Percentiles rank a stretch among this genome's conserved stretches.
Conservation (phyloP, 2,329 filamentous ascomycete species). For the Diaporthe sp. region DNA sequence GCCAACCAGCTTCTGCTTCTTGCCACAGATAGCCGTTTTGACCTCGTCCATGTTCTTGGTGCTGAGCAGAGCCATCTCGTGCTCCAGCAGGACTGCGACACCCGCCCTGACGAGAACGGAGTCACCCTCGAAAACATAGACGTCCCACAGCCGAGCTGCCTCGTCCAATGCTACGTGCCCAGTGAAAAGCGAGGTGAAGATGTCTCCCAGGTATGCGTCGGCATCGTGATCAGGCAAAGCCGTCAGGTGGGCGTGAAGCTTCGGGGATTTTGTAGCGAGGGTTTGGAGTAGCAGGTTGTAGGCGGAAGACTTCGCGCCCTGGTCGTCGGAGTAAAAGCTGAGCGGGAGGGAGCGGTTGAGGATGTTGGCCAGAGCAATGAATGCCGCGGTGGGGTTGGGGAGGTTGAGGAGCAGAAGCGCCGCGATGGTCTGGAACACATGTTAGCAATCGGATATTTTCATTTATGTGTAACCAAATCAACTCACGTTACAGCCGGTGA, state of each 20-base stretch:
- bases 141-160: conserved; percentile 81
- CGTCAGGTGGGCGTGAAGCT: conserved; percentile 74
- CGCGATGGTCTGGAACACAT: conserved; percentile 70
- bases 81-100: conserved; percentile 72
- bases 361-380: conserved; percentile 80
- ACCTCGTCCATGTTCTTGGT: conserved; percentile 60
- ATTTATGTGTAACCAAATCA: conserved; percentile 37
- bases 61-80: conserved; percentile 65
- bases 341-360: conserved; percentile 82
- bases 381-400: conserved; percentile 71
- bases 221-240: conserved; percentile 60
- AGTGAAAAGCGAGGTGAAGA: conserved; percentile 77
- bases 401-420: conserved; percentile 81
- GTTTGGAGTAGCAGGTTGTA: conserved; percentile 78
- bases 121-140: conserved; percentile 87
- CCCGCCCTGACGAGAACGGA: conserved; percentile 77
- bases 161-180: conserved; percentile 74
- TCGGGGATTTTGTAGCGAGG: conserved; percentile 73
- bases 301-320: conserved; percentile 75
- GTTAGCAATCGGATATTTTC: conserved; percentile 42
- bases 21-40: conserved; percentile 51
- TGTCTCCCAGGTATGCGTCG: conserved; percentile 67
- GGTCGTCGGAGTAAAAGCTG: conserved; percentile 80
- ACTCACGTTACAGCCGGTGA: conserved; percentile 80
- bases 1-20: conserved; percentile 52